phyloP scores from a whole-genome alignment of 73 alveolate species.

The Paramecium sonneborni region DNA sequence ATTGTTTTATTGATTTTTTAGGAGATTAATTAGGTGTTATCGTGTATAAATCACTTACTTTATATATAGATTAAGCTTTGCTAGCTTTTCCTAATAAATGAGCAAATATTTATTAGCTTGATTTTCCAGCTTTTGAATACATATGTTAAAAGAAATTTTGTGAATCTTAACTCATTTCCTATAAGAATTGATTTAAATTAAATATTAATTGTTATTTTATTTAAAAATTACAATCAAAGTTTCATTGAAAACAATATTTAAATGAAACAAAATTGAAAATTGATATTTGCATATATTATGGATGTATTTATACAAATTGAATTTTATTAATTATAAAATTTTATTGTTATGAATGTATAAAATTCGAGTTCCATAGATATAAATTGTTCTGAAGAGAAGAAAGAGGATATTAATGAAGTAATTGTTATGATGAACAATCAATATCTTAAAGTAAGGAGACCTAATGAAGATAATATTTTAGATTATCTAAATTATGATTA shows the following conservation, averaged over 20 bases:
- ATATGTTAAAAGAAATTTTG: not conserved
- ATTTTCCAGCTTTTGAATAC: not conserved
- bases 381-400: not conserved
- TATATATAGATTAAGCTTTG: not conserved
- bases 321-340: not conserved
- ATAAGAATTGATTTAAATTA: not conserved
- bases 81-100: not conserved
- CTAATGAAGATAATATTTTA: constrained; percentile 20
- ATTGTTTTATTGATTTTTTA: not conserved
- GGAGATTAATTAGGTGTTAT: not conserved
- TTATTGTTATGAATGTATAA: constrained; percentile 1
- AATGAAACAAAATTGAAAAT: too few species aligned
- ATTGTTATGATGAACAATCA: constrained; percentile 9
- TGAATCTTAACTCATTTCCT: not conserved
- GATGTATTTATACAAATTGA: too few species aligned
- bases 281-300: too few species aligned
- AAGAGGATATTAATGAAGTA: constrained; percentile 7
- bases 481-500: not conserved
- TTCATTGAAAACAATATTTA: too few species aligned
- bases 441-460: constrained; percentile 4
- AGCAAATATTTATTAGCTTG: constrained; percentile 6
- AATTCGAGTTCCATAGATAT: constrained; percentile 22
- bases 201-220: too few species aligned
- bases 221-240: too few species aligned
- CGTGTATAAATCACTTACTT: not conserved